Evolutionary conservation across 495 filamentous ascomycete species (phyloP), one percentile per base, ranked within the genome.

Genomic region (Cudoniella acicularis): DNA sequence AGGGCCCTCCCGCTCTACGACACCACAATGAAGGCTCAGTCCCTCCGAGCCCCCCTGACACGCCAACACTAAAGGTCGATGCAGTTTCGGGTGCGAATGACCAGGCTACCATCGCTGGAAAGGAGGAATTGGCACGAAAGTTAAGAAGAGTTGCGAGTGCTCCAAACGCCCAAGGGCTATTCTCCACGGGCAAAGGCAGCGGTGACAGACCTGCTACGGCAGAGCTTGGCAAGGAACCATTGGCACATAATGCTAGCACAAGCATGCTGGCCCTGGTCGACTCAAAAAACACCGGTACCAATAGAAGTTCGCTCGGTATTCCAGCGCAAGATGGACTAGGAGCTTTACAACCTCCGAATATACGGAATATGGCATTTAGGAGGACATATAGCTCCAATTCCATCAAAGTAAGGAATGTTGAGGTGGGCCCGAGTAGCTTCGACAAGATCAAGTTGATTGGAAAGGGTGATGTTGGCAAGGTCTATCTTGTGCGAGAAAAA

Each of bases 361-460:
- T 72, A 63, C 48, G 68, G 67, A 49, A 59, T 73, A 75, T 83
- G 27, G 77, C 88, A 26, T 98, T 98, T 73, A 85, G 94, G 62
- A 83, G 94, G 67, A 98, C 94, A 2, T 98, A 98, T 72, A 98
- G 94, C 73, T 96, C 94, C 55, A 98, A 98, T 68, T 98, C 94
- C 42, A 98, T 98, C 77, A 97, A 97, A 72, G 89, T 98, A 58
- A 84, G 93, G 64, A 89, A 96, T 71, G 94, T 98, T 50, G 94
- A 98, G 74, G 94, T 98, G 30, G 90, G 93, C 0, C 94, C 94
- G 6, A 80, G 87, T 57, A 98, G 94, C 66, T 98, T 98, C 69
- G 94, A 98, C 75, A 98, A 98, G 84, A 96, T 98, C 74, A 98
- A 98, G 69, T 78, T 98, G 73, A 95, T 98, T 70, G 94, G 94